Percentiles rank a stretch among this genome's conserved stretches.
phyloP scores from a whole-genome alignment of 1,139 yeast species.

The Debaryomycetaceae sp. region DNA sequence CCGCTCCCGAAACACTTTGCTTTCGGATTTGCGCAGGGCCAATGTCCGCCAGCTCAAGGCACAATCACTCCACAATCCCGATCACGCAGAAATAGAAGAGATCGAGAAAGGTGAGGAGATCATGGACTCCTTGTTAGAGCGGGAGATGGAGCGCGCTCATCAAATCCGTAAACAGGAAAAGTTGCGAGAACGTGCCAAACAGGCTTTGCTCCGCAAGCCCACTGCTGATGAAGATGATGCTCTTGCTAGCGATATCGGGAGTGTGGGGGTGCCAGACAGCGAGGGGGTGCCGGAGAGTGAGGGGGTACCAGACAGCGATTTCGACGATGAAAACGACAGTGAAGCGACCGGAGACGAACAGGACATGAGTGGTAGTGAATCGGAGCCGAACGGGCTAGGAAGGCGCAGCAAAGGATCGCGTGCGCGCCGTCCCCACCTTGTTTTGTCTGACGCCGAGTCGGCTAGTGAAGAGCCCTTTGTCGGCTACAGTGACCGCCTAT shows the following conservation, averaged over 20 bases:
- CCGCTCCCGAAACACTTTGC: slow-evolving; percentile 2
- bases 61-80: slow-evolving; percentile 16
- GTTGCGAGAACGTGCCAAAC: slow-evolving; percentile 25
- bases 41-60: slow-evolving; percentile 26
- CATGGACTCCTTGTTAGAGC: slow-evolving; percentile 44
- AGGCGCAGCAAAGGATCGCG: background rate
- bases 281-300: slow-evolving; percentile 16
- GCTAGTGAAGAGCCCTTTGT: background rate
- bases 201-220: slow-evolving; percentile 13
- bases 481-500: background rate
- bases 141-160: slow-evolving; percentile 47
- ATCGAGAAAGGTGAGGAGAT: slow-evolving; percentile 31
- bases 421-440: background rate
- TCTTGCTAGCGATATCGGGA: slow-evolving; percentile 5
- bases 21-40: slow-evolving; percentile 17
- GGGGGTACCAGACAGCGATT: slow-evolving; percentile 11
- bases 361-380: slow-evolving; percentile 23
- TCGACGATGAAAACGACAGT: slow-evolving; percentile 12
- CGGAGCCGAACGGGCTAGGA: slow-evolving; percentile 2
- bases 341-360: slow-evolving; percentile 21
- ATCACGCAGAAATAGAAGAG: slow-evolving; percentile 21
- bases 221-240: slow-evolving; percentile 7
- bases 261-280: slow-evolving; percentile 9
- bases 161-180: slow-evolving; percentile 42
- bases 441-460: background rate